Evolutionary conservation across 2,329 filamentous ascomycete species (phyloP), one percentile per base, ranked within the genome.

Genomic region (Sclerotinia glacialis): DNA sequence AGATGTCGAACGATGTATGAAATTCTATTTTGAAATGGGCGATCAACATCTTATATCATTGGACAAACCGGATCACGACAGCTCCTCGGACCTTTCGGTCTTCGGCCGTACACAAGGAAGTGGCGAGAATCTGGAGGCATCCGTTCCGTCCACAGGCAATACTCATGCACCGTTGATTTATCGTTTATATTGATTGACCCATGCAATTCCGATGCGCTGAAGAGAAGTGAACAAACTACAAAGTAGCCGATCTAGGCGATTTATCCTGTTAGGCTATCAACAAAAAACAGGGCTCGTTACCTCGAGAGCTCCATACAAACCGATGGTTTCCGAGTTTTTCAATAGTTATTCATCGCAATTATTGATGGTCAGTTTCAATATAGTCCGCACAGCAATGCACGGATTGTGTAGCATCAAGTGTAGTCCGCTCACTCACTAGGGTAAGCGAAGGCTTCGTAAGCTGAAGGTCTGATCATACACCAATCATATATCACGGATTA

Each of bases 91-190:
- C 63, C 53, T 59, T 18, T 65, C 63, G 53, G 63, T 50, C 63
- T 65, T 65, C 63, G 63, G 63, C 28, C 44, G 12, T 59, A 65
- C 63, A 59, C n/a, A 47, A 59, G n/a, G 26, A 47, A 42, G 63
- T 53, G 63, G 63, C 52, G 53, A 65, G 53, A 53, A 28, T 46
- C 58, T 56, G 40, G 62, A 40, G 62, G 52, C 52, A 49, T 64
- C 62, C 42, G n/a, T 60, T 47, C 21, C 28, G 47, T 23, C n/a
- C 56, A 26, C 12, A 47, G 12, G 31, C 42, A 37, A 50, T 31
- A 26, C 49, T 23, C 28, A 37, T 55, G 37, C 52, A 64, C 42
- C 54, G 50, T 40, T 23, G 21, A 40, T 64, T 64, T 31, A n/a
- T 34, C 52, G 40, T 34, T 26, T 60, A 56, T 28, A 44, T n/a